Evolutionary conservation across 305 asterid genomes (phyloP), one percentile per base, ranked within the genome.

Genomic region (Solanum hybrid): DNA sequence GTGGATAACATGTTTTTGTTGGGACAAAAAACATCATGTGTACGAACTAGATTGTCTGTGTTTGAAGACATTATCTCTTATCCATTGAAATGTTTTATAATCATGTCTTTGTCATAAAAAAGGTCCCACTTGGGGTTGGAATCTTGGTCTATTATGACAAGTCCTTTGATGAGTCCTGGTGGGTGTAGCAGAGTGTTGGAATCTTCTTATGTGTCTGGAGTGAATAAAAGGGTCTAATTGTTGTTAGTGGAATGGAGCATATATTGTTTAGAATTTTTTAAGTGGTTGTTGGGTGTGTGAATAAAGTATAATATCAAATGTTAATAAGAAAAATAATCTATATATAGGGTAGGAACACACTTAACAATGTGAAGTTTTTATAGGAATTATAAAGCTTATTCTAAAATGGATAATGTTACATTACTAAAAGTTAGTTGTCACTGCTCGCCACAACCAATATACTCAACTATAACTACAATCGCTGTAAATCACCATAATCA

Each of bases 71-170:
- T 87, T 18, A 87, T 87, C 89, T 87, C 84, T 73, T 37, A 87
- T 71, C 84, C 73, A 42, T 73, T 9, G 24, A 51, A 46, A 5
- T 8, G 26, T 73, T 37, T 33, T 8, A 69, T 75, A 87, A 73
- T 87, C 89, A 39, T 73, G 89, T 87, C 42, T 67, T 3, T 87
- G 83, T 87, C 84, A 35, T 73, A 31, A 73, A 77, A 57, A 61
- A 20, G 84, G 84, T 69, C 69, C 89, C 89, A 87, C 89, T 36
- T 39, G 40, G 29, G 31, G 80, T 73, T 87, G 89, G 89, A 87
- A 39, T 73, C 89, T 73, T 87, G 84, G 39, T 71, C 20, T 87
- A 26, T 37, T 87, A 51, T 31, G 87, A 84, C 87, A 51, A 84
- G 88, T 51, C 75, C 73, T 83, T 46, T 83, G 87, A 83, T 83